These are phyloP conservation scores for Claviceps sp. DNA, from an alignment of 2,329 filamentous ascomycete genomes.

Conservation along the genomic window DNA sequence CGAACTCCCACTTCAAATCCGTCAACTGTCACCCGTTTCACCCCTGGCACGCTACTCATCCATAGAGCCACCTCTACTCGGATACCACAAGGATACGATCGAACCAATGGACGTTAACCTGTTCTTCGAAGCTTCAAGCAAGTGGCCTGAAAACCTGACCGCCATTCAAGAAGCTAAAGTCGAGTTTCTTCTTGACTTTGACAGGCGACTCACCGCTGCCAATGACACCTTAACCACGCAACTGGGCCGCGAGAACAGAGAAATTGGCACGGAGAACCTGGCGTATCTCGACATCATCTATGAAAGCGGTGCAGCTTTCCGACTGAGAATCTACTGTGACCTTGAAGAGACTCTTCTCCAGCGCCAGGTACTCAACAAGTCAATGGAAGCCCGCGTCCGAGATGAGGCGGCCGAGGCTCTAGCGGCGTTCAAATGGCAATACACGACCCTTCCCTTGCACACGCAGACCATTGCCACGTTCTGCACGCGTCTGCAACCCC, in stretches of 20 bases:
- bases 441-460: slow-evolving; percentile 60
- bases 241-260: slow-evolving; percentile 69
- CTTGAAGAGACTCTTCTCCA: slow-evolving; percentile 72
- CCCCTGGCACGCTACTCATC: slow-evolving; percentile 64
- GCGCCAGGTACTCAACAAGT: slow-evolving; percentile 62
- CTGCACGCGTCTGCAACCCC: slow-evolving; percentile 63
- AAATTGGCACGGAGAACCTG: slow-evolving; percentile 56
- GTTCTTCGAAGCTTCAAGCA: slow-evolving; percentile 83
- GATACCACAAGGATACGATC: slow-evolving; percentile 28
- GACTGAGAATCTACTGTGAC: slow-evolving; percentile 79
- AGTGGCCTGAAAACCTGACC: slow-evolving; percentile 84
- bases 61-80: slow-evolving; percentile 27
- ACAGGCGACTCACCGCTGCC: slow-evolving; percentile 50
- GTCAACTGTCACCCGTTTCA: slow-evolving; percentile 63
- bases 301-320: slow-evolving; percentile 58
- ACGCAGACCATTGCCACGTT: slow-evolving; percentile 70
- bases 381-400: slow-evolving; percentile 47
- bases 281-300: slow-evolving; percentile 75
- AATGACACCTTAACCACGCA: slow-evolving; percentile 50
- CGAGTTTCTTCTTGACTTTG: slow-evolving; percentile 71
- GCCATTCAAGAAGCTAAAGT: slow-evolving; percentile 92
- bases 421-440: slow-evolving; percentile 56
- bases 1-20: slow-evolving; percentile 74
- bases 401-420: slow-evolving; percentile 59
- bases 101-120: slow-evolving; percentile 64